Conservation (phyloP, 2,329 filamentous ascomycete genomes). For the Colletotrichum musae region DNA sequence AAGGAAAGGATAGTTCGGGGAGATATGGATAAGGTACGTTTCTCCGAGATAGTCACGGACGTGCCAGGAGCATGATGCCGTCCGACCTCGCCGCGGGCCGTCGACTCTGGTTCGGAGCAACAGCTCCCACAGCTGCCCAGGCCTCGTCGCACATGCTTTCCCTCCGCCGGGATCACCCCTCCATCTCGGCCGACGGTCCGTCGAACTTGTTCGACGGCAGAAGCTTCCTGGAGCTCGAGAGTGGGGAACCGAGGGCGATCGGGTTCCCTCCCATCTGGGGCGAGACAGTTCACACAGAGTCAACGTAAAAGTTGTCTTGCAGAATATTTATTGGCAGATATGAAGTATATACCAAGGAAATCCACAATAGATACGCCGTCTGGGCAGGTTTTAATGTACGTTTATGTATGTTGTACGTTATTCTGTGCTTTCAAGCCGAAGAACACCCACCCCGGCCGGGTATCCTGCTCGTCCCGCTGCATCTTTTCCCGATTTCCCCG, state of each 20-base stretch:
- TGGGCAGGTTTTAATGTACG: not conserved
- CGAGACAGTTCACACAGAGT: not conserved
- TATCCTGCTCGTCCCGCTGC: not conserved
- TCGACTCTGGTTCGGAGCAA: not conserved
- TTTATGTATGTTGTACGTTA: not conserved
- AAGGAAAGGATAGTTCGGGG: no score
- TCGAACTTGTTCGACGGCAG: not conserved
- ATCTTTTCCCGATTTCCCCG: constrained; percentile 7
- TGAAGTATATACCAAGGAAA: not conserved
- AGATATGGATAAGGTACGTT: no score
- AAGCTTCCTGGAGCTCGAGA: no score
- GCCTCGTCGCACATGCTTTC: not conserved
- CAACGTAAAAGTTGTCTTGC: not conserved
- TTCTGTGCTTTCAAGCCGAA: not conserved
- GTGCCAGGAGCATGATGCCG: not conserved
- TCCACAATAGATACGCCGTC: constrained; percentile 1
- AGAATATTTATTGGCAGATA: not conserved
- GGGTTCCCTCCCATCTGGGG: not conserved
- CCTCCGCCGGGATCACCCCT: not conserved
- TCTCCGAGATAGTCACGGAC: not conserved
- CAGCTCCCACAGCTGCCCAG: not conserved
- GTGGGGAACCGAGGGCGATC: no score
- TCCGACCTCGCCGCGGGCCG: not conserved
- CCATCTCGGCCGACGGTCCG: constrained; percentile 11
- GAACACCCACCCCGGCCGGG: no score